Evolutionary conservation across 2,329 filamentous ascomycete species (phyloP).

Genomic region (Penicillium sp.): DNA sequence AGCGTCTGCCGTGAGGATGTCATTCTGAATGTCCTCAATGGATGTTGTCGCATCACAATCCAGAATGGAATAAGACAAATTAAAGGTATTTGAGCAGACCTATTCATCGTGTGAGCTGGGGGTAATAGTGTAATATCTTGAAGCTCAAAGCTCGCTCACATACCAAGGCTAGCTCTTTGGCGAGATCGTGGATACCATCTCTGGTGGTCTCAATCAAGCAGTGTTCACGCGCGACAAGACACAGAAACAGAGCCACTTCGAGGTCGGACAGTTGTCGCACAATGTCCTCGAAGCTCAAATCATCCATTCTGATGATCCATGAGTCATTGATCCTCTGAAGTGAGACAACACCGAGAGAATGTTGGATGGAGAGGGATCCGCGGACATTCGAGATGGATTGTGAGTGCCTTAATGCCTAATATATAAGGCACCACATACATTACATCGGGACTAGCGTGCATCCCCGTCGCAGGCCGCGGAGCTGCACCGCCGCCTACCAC

Average conservation of each 20-base stretch:
- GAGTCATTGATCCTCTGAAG: background rate
- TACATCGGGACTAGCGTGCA: slow-evolving; percentile 12
- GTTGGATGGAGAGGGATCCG: slow-evolving; percentile 3
- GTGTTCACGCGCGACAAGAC: slow-evolving; percentile 75
- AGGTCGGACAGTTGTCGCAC: slow-evolving; percentile 78
- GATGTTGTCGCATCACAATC: slow-evolving; percentile 69
- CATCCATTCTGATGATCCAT: slow-evolving; percentile 50
- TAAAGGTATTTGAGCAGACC: slow-evolving; percentile 68
- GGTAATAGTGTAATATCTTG: background rate
- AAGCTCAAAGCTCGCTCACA: background rate
- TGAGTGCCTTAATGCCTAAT: slow-evolving; percentile 11
- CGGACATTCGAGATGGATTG: slow-evolving; percentile 1
- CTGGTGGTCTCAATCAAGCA: slow-evolving; percentile 75
- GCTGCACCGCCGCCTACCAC: slow-evolving; percentile 8
- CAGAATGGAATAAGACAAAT: slow-evolving; percentile 64
- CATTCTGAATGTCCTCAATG: slow-evolving; percentile 72
- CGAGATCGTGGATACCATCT: slow-evolving; percentile 61
- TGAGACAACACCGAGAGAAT: slow-evolving; percentile 10
- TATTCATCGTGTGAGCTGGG: slow-evolving; percentile 28
- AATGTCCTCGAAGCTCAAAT: slow-evolving; percentile 59
- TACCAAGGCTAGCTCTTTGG: slow-evolving; percentile 69
- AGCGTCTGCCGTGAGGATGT: slow-evolving; percentile 54
- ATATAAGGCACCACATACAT: background rate
- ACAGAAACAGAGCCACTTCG: slow-evolving; percentile 79
- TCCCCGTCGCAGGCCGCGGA: slow-evolving; percentile 7